A percentile compares a stretch with the other conserved stretches of the same genome.
These are phyloP conservation scores for Bipolaris bicolor DNA, from an alignment of 2,329 filamentous ascomycete genomes.

Conservation along the genomic window DNA sequence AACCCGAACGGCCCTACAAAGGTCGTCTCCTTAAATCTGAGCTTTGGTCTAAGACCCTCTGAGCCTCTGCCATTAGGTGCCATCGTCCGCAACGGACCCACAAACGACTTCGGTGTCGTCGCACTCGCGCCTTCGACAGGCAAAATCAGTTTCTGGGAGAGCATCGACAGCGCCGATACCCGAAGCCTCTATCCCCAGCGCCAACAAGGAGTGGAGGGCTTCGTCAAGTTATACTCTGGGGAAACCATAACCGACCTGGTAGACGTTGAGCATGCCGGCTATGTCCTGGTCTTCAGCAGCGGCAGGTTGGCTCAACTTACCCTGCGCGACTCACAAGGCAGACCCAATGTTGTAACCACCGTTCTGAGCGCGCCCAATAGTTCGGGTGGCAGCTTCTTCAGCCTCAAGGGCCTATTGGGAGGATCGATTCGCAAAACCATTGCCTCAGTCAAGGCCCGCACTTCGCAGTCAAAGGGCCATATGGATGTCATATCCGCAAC, in stretches of 20 bases:
- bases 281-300: slow-evolving; percentile 82
- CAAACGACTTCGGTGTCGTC: slow-evolving; percentile 82
- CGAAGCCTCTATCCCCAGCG: slow-evolving; percentile 83
- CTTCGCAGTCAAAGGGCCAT: slow-evolving; percentile 76
- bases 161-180: slow-evolving; percentile 85
- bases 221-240: slow-evolving; percentile 75
- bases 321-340: slow-evolving; percentile 84
- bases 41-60: slow-evolving; percentile 70
- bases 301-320: slow-evolving; percentile 87
- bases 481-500: slow-evolving; percentile 83
- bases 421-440: slow-evolving; percentile 76
- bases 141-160: slow-evolving; percentile 93
- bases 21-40: slow-evolving; percentile 79
- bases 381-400: slow-evolving; percentile 75
- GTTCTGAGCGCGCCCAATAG: slow-evolving; percentile 68
- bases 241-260: slow-evolving; percentile 79
- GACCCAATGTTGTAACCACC: slow-evolving; percentile 78
- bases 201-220: slow-evolving; percentile 77
- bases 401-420: slow-evolving; percentile 76
- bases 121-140: slow-evolving; percentile 84
- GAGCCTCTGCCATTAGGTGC: slow-evolving; percentile 82
- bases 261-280: slow-evolving; percentile 85
- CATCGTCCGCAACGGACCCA: slow-evolving; percentile 78
- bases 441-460: slow-evolving; percentile 77
- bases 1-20: slow-evolving; percentile 66